phyloP scores from a whole-genome alignment of 176 grass and related monocot species.

The Leersia perrieri region DNA sequence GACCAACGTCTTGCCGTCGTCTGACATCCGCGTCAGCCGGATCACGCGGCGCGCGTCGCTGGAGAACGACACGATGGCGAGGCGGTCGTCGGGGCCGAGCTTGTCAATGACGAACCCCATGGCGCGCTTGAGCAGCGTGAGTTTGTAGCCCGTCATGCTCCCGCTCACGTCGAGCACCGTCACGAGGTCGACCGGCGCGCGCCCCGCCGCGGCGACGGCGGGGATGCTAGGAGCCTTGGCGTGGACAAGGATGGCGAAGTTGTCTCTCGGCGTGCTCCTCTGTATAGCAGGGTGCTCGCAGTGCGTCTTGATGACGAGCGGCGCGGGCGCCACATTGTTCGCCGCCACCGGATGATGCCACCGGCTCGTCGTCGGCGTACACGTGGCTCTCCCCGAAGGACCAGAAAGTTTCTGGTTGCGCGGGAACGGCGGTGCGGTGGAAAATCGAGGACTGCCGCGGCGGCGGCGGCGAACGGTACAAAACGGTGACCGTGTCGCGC shows the following conservation, averaged over 20 bases:
- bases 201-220: neutral
- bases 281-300: slow-evolving; percentile 28
- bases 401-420: neutral
- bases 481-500: neutral
- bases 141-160: slow-evolving; percentile 34
- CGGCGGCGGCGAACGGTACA: neutral
- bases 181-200: slow-evolving; percentile 42
- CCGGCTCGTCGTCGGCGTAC: slow-evolving; percentile 11
- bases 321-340: neutral
- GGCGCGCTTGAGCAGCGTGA: neutral
- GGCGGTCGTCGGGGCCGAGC: neutral
- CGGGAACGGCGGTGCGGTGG: neutral
- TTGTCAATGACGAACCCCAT: neutral
- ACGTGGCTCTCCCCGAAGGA: neutral
- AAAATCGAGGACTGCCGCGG: no score
- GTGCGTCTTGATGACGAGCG: slow-evolving; percentile 31
- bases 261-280: slow-evolving; percentile 14
- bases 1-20: neutral
- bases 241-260: slow-evolving; percentile 37
- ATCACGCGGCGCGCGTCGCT: neutral
- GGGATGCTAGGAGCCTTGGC: slow-evolving; percentile 21
- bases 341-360: neutral
- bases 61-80: neutral
- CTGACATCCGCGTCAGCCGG: neutral
- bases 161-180: slow-evolving; percentile 55